Conservation (phyloP, 495 filamentous ascomycete species). For the Friedmanniomyces simplex region DNA sequence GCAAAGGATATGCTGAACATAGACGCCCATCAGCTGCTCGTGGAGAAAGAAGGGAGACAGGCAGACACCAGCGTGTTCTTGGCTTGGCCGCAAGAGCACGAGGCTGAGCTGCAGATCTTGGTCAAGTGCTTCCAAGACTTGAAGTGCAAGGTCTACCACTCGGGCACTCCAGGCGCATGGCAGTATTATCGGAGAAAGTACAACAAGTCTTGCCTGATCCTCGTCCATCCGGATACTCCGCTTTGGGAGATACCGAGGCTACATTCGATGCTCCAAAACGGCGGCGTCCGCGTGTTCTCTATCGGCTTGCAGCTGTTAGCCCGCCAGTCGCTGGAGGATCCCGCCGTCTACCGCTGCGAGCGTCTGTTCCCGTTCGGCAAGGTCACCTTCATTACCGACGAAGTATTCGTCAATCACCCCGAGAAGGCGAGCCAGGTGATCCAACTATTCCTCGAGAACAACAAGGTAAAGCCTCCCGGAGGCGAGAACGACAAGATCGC, state of each 20-base stretch:
- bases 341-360: neutral
- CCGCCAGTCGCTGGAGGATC: no score
- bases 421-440: constrained; percentile 15
- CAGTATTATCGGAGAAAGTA: constrained; percentile 3
- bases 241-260: constrained; percentile 10
- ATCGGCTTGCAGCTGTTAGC: constrained; percentile 4
- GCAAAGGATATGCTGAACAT: neutral
- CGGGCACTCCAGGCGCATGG: constrained; percentile 7
- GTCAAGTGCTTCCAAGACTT: constrained; percentile 10
- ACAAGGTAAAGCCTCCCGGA: neutral
- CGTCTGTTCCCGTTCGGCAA: constrained; percentile 18
- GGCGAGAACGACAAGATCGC: constrained; percentile 11
- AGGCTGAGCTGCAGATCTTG: constrained; percentile 10
- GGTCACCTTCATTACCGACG: constrained; percentile 19
- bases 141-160: constrained; percentile 11
- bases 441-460: constrained; percentile 1
- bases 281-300: constrained; percentile 5
- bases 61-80: constrained; percentile 8
- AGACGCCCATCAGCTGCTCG: neutral
- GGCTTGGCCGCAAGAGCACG: neutral
- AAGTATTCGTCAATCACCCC: constrained; percentile 17
- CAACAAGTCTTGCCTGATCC: neutral
- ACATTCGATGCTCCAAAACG: constrained; percentile 5
- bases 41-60: neutral
- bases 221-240: constrained; percentile 9